A percentile compares a stretch with the other conserved stretches of the same genome.
Conservation (phyloP, 768 basidiomycete genomes). For the Leccinum fibrillosum region DNA sequence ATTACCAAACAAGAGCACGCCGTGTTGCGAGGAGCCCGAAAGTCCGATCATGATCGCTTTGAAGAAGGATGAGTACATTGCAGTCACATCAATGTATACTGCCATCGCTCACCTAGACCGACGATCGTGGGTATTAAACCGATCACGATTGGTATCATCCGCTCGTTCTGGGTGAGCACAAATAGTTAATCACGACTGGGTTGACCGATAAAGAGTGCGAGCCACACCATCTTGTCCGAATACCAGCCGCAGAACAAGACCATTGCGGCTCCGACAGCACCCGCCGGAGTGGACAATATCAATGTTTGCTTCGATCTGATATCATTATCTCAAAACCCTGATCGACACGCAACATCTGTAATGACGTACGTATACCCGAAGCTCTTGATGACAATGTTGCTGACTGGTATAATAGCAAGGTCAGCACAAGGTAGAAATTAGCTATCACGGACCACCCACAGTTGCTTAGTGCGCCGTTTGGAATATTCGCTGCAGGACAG, state of each 20-base stretch:
- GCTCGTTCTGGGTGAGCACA: slow-evolving; percentile 40
- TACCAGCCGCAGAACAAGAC: slow-evolving; percentile 59
- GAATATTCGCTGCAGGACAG: slow-evolving; percentile 50
- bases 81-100: neutral
- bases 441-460: slow-evolving; percentile 36
- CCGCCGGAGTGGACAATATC: slow-evolving; percentile 56
- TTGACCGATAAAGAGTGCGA: neutral
- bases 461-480: slow-evolving; percentile 61
- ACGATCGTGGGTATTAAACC: slow-evolving; percentile 57
- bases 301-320: slow-evolving; percentile 55
- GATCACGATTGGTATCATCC: slow-evolving; percentile 60
- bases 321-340: neutral
- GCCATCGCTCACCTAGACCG: slow-evolving; percentile 40
- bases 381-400: slow-evolving; percentile 58
- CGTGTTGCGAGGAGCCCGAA: slow-evolving; percentile 46
- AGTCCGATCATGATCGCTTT: slow-evolving; percentile 53
- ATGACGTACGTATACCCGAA: slow-evolving; percentile 59
- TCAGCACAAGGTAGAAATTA: neutral
- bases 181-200: neutral
- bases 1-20: slow-evolving; percentile 53
- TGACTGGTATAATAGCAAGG: slow-evolving; percentile 35
- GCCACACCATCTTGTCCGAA: slow-evolving; percentile 55
- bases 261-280: slow-evolving; percentile 46
- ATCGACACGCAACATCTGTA: neutral
- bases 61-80: neutral